Conservation (phyloP, 805 yeast species). For the Cephaloascus fragrans region DNA sequence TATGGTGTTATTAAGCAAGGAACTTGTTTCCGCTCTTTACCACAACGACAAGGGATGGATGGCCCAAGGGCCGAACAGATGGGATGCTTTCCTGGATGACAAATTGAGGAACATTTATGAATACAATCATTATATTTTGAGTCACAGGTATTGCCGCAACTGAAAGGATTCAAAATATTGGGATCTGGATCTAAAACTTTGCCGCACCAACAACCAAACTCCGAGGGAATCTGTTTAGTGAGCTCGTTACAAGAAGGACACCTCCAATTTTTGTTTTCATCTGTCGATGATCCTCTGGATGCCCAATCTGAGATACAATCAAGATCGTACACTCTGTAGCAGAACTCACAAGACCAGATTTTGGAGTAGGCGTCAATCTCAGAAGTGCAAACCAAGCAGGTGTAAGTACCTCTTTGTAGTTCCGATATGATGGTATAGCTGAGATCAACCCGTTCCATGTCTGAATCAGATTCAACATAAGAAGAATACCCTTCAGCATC, state of each 20-base stretch:
- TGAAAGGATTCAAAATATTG: constrained; percentile 59
- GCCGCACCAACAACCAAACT: constrained; percentile 84
- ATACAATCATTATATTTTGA: constrained; percentile 45
- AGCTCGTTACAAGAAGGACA: constrained; percentile 74
- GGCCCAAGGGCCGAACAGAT: constrained; percentile 77
- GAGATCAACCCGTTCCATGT: not conserved
- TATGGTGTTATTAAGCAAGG: constrained; percentile 72
- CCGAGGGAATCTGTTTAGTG: constrained; percentile 38
- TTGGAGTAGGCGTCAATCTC: constrained; percentile 58
- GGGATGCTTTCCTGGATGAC: constrained; percentile 90
- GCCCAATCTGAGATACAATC: constrained; percentile 89
- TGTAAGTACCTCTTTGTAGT: constrained; percentile 58
- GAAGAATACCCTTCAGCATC: too few relatives aligned
- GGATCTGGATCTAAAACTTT: constrained; percentile 56
- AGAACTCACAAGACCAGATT: constrained; percentile 72
- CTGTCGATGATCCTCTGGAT: constrained; percentile 57
- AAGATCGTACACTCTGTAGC: constrained; percentile 79
- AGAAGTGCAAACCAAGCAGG: constrained; percentile 82
- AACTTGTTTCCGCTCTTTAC: constrained; percentile 50
- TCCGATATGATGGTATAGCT: constrained; percentile 38
- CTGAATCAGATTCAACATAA: not conserved
- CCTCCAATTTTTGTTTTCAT: constrained; percentile 57
- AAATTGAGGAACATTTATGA: constrained; percentile 64
- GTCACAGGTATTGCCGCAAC: constrained; percentile 82
- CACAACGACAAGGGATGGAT: constrained; percentile 62